phyloP scores from a whole-genome alignment of 257 asterid species.

The Solanum gandarillasii region DNA sequence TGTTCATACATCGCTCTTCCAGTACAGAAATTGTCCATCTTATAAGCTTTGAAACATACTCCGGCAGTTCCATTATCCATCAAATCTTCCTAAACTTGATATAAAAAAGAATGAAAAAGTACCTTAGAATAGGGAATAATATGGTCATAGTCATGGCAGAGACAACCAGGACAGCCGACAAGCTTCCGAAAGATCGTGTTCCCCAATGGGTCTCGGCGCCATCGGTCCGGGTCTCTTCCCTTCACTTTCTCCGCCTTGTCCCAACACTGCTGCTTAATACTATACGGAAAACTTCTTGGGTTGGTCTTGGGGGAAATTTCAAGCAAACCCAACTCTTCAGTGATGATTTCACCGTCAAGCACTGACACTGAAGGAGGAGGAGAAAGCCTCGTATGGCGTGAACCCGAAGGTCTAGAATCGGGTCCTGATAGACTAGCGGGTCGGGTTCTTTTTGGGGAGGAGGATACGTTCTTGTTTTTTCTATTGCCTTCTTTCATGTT shows the following conservation, averaged over 20 bases:
- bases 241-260: constrained; percentile 76
- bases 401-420: background rate
- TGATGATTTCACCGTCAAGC: constrained; percentile 27
- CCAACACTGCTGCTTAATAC: constrained; percentile 93
- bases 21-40: too few relatives aligned
- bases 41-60: too few relatives aligned
- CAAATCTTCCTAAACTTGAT: too few relatives aligned
- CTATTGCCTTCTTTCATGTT: constrained; percentile 18
- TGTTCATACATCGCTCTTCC: too few relatives aligned
- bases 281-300: constrained; percentile 79
- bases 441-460: constrained; percentile 1
- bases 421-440: constrained; percentile 10
- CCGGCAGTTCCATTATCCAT: too few relatives aligned
- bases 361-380: constrained; percentile 41
- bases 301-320: constrained; percentile 38
- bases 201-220: constrained; percentile 89
- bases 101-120: background rate
- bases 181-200: constrained; percentile 74
- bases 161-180: constrained; percentile 95
- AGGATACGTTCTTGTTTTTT: constrained; percentile 9
- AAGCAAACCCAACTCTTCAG: constrained; percentile 40
- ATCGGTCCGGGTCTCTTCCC: constrained; percentile 86
- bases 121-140: constrained; percentile 75
- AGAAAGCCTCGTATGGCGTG: constrained; percentile 3
- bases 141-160: constrained; percentile 96